Evolutionary conservation across 768 basidiomycete species (phyloP), one percentile per base, ranked within the genome.

Genomic region (Scleroderma citrinum): DNA sequence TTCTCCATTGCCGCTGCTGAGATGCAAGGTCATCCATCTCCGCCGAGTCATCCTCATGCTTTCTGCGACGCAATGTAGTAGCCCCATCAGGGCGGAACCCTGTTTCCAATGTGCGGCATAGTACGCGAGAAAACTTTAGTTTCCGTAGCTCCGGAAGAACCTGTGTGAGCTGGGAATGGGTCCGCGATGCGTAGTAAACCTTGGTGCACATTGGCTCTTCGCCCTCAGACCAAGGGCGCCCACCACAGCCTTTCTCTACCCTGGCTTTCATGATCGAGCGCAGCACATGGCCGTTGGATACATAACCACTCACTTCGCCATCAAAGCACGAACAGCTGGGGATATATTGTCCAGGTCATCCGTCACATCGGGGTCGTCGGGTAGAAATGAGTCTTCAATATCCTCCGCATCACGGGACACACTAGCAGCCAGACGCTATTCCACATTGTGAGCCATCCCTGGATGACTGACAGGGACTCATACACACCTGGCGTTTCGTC

Each of bases 121-220:
- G 63, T 23, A 56, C 47, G 42, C 70, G 46, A 16, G 67, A 62
- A 62, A 93, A 63, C 53, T 74, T 74, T n/a, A 95, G 77, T 57
- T 81, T 86, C 35, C 71, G 76, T 10, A 97, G 72, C 61, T 99
- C 96, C 3, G 87, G 85, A 16, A 93, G 74, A 3, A 98, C 76
- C 64, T 99, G 95, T 2, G 92, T 76, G 3, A 99, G 78, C 60
- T 99, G 95, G 2, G 94, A 94, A 67, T 99, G 95, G 1, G 95
- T 99, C 29, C 95, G 76, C 0, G 96, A 98, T 0, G 94, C 88
- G 60, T 94, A 96, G 65, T 82, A 96, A 52, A 98, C 85, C 73
- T 92, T 88, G 32, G 81, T 85, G 59, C 85, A 87, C 4, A 76
- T 74, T 14, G 76, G 75, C 49, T 83, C 83, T 39, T 59, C 56